Base-by-base conservation (phyloP, 768 basidiomycete genomes). In the Pulveroboletus sp. region DNA sequence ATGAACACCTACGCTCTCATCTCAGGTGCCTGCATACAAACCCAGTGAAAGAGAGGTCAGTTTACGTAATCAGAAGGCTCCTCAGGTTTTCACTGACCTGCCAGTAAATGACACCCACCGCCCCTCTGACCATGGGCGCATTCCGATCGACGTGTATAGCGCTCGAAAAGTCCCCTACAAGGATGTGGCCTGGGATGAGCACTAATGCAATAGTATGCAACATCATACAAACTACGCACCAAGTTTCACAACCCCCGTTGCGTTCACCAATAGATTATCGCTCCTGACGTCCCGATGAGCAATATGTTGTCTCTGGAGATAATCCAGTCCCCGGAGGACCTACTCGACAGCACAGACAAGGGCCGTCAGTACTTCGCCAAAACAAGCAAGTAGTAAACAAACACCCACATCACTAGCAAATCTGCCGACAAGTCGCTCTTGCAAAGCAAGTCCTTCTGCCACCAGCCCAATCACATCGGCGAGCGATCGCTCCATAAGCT, bases 261-360 rank as follows among this genome's bases (percentile, higher is more conserved):
- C 73, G 45, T 87, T 88, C 46, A 93, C 69, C 34, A 93, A 70
- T 45, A 92, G 54, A 63, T 93, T 93, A 62, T 93, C 90, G 11
- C 88, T 89, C 20, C 90, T 81, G 40, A 93, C 75, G 65, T 93
- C 90, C 25, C 90, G 79, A 66, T 93, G 90, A 2, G 86, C 89
- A 37, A 93, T 85, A 24, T 76, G 71, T 43, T 82, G 76, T 32
- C 68, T 69, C 53, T 82, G 80, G 43, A 93, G 70, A 59, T 81
- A 88, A 33, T 78, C 77, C 17, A 93, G 67, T 6, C 82, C 90
- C 29, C 72, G 63, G 14, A 92, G 68, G 25, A 83, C 73, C 89
- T 91, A 50, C 25, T 41, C 45, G 27, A 34, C 24, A 19, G 38
- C 34, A 5, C n/a, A 44, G 17, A 31, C 20, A 17, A 23, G 17